Conservation (phyloP, 2,329 filamentous ascomycete species). For the Cladosporium sphaerospermum region DNA sequence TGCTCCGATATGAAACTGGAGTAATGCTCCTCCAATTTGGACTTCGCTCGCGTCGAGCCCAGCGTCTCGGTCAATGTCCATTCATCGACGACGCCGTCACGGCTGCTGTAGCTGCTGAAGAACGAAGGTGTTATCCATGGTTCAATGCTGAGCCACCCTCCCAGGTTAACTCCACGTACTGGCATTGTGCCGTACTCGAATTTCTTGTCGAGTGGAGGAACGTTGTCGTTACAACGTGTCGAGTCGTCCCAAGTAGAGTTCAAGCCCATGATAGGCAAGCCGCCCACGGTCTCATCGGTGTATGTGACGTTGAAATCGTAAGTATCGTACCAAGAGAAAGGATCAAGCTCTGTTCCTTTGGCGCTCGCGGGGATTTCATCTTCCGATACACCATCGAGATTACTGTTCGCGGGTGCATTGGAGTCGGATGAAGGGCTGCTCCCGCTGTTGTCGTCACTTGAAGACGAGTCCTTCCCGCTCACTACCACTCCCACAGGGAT, state of each 20-base stretch:
- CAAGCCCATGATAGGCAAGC: conserved; percentile 85
- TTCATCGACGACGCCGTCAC: conserved; percentile 73
- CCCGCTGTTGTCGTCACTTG: conserved; percentile 4
- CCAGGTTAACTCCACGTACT: conserved; percentile 84
- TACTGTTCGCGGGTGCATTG: conserved; percentile 37
- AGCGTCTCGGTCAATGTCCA: conserved; percentile 70
- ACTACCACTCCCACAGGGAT: conserved; percentile 43
- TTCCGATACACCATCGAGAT: conserved; percentile 39
- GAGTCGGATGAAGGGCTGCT: conserved; percentile 16
- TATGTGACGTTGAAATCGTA: conserved; percentile 91
- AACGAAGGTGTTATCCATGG: conserved; percentile 93
- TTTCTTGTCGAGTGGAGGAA: conserved; percentile 66
- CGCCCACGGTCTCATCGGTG: conserved; percentile 76
- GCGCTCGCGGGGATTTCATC: conserved; percentile 49
- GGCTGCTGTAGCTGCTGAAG: conserved; percentile 61
- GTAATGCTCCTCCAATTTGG: conserved; percentile 83
- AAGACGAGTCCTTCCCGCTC: conserved; percentile 35
- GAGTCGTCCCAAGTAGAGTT: conserved; percentile 82
- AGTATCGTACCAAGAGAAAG: conserved; percentile 87
- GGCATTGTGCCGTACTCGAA: conserved; percentile 77
- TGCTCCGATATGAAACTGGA: conserved; percentile 78
- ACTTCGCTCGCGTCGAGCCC: conserved; percentile 56
- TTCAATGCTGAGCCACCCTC: conserved; percentile 89
- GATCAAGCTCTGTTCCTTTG: conserved; percentile 74
- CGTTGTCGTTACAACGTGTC: conserved; percentile 66